Base-by-base conservation (phyloP, 202 grass and related monocot species). In the Setaria italica region DNA sequence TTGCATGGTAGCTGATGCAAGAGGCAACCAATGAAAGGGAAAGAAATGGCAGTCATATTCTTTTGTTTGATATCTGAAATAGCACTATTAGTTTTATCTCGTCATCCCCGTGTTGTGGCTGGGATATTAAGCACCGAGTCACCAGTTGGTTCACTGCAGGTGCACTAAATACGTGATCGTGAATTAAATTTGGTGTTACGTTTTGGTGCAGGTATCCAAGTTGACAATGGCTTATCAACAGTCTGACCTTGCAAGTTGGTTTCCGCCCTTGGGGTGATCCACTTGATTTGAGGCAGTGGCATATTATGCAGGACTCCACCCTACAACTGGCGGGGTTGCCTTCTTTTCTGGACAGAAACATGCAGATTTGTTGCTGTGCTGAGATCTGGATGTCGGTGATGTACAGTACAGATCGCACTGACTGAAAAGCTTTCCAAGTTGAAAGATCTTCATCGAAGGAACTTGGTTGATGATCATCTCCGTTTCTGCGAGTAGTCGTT, bases 21-120 rank as follows among this genome's bases (percentile, higher is more conserved):
- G 63, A 84, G 81, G 89, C 25, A 91, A 85, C 81, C 72, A 46
- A 35, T 81, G 89, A 91, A 87, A 91, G 77, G 63, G 89, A 91
- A 76, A 81, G 19, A 76, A 55, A 84, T 20, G 42, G 11, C 45
- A 21, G 68, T 6, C 68, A 79, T 90, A 74, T 69, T 68, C 34
- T 59, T 82, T 50, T 2, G 47, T 62, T 71, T 46, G 7, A 51
- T 71, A 43, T 87, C 69, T 75, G 80, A 87, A 84, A 84, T 9
- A 60, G 50, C 65, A 45, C 62, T 65, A 1, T 20, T 78, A 72
- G 57, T 43, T 78, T 78, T n/a, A 32, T 72, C 46, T 57, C 78
- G 2, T 14, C 62, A 83, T 53, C 82, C 5, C 48, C 49, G 42
- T 72, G 67, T 62, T 68, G 9, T 87, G 53, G 68, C 48, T 43